Percentiles rank a stretch among this genome's conserved stretches.
These are phyloP conservation scores for Collariella sp. DNA, from an alignment of 495 filamentous ascomycete species.

Conservation along the genomic window DNA sequence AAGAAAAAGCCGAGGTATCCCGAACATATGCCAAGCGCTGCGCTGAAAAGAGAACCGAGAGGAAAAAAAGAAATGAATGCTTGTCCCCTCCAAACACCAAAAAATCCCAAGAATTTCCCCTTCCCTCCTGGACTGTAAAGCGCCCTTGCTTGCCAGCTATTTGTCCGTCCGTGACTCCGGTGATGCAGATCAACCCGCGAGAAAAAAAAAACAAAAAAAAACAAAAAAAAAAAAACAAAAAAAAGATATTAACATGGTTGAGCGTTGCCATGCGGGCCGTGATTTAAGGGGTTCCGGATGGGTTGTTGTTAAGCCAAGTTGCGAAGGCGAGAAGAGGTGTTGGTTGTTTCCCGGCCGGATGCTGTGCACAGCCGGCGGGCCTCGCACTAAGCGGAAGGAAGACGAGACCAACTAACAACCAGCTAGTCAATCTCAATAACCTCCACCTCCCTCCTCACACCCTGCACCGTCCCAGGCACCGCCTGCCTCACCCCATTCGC, in stretches of 20 bases:
- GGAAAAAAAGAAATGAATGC: too few relatives aligned
- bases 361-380: too few relatives aligned
- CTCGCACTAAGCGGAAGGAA: too few relatives aligned
- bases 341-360: too few relatives aligned
- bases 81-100: too few relatives aligned
- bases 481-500: neutral
- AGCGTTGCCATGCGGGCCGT: neutral
- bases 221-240: neutral
- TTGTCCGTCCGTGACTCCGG: neutral
- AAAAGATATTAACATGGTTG: neutral
- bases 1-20: too few relatives aligned
- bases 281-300: neutral
- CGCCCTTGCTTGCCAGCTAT: neutral
- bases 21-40: too few relatives aligned
- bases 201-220: neutral
- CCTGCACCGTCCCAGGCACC: neutral
- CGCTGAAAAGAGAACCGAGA: too few relatives aligned
- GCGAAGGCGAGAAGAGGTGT: too few relatives aligned
- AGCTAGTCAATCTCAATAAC: constrained; percentile 6
- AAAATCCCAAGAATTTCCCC: too few relatives aligned
- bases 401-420: neutral
- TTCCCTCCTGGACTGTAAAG: neutral
- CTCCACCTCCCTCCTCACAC: constrained; percentile 3
- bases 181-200: neutral
- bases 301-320: too few relatives aligned